Base-by-base conservation (phyloP, 2,329 filamentous ascomycete genomes). In the Beauveria sp. region DNA sequence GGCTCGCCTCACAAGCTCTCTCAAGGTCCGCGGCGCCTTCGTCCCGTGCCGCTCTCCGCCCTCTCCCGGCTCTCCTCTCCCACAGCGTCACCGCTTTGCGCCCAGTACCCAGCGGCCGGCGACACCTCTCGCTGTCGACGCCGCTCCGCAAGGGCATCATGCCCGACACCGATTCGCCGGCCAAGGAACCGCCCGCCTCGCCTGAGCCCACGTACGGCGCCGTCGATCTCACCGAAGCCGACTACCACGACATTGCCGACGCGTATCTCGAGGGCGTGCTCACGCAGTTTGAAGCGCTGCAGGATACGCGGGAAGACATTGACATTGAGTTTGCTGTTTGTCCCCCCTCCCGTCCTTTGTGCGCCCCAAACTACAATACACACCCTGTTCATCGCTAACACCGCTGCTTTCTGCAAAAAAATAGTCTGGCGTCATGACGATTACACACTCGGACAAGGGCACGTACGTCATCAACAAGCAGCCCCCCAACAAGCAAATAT, bases 401-500 rank as follows among this genome's bases (percentile, higher is more conserved):
- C 10, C 30, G 40, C n/a, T 45, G 34, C 34, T 38, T 38, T 55
- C 61, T 30, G 16, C 12, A 12, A 20, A 8, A 20, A 8, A 16
- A 51, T 68, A 97, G 93, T 84, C 91, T 59, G 93, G 95, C 60
- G 92, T 98, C 61, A 81, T 98, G 67, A 92, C 87, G 65, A 80
- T 98, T 69, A 81, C 78, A 7, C 85, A 90, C 67, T 84, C 86
- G 1, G 78, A 81, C 14, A 79, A 85, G 56, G 92, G 93, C 64
- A 93, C 86, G 34, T 99, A 96, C 72, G 90, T 99, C 63, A 83
- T 99, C 77, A 99, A 99, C 84, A 99, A 99, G 76, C 95, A 99
- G 75, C 95, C 95, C 0, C 92, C 93, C 22, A 98, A 97, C 81
- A 95, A 92, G 80, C 95, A 89, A 73, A 96, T 99, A 71, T 99